Base-by-base conservation (phyloP, 176 grass and related monocot genomes). In the Lolium rigidum region DNA sequence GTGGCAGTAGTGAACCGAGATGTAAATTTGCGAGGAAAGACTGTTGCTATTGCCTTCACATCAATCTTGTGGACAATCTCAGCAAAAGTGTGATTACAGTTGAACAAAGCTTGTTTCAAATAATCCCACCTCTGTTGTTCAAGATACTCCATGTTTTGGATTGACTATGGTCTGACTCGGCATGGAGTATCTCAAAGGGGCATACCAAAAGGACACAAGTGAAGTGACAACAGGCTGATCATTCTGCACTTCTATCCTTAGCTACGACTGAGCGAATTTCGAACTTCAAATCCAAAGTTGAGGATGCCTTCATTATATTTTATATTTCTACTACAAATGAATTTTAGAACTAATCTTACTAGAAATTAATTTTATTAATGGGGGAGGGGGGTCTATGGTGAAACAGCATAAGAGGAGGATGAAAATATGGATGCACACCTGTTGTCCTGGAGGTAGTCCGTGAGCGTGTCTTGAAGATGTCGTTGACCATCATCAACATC, bases 351-450 rank as follows among this genome's bases (percentile, higher is more conserved):
- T n/a, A n/a, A n/a, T n/a, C n/a, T n/a, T n/a, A 18, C 17, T 4
- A 7, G 6, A 58, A 58, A n/a, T 58, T 2, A 8, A 56, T n/a
- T 20, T 58, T 6, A 58, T 58, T 58, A 1, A 58, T 22, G 9
- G 20, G 18, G 20, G 11, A 15, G 5, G 21, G 21, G 47, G 16
- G 25, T 65, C 10, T 28, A 26, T 15, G 3, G 10, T 14, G 24
- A 65, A 31, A 47, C 2, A 59, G n/a, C n/a, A n/a, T n/a, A n/a
- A n/a, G n/a, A n/a, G n/a, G 13, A 5, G 38, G 4, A 25, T 26
- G 7, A 41, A 41, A 70, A 54, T 39, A 39, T 39, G 10, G 26
- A 64, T 20, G 22, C 22, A 12, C 59, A 87, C 86, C 79, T 82
- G 47, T 76, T 55, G 7, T 82, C 16, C 18, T 72, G 49, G 20